Conservation (phyloP, 2,329 filamentous ascomycete genomes). For the Xylariales sp. region DNA sequence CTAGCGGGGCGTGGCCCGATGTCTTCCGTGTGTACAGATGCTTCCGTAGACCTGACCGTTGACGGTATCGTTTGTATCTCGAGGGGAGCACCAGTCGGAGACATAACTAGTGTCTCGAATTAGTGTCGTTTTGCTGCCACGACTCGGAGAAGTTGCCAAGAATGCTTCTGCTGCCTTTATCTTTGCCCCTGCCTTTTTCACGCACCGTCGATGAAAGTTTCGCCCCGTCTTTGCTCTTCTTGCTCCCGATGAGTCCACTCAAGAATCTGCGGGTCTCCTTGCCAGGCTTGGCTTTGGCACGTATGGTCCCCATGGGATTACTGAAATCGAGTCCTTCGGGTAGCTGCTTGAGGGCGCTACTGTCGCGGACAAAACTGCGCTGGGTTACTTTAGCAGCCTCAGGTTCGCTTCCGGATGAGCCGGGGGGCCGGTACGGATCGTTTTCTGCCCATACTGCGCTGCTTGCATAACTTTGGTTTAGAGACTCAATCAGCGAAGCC, state of each 20-base stretch:
- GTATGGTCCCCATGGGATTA: conserved; percentile 50
- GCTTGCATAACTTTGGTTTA: conserved; percentile 54
- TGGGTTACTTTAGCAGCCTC: conserved; percentile 47
- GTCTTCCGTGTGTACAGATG: conserved; percentile 9
- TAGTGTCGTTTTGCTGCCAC: conserved; percentile 49
- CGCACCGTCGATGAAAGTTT: conserved; percentile 40
- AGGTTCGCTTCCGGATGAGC: conserved; percentile 64
- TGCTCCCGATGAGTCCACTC: conserved; percentile 55
- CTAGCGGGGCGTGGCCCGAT: neutral
- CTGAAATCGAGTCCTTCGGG: conserved; percentile 50
- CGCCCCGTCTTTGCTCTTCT: conserved; percentile 44
- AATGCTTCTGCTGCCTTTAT: conserved; percentile 44
- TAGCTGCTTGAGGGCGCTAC: conserved; percentile 45
- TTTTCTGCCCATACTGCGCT: conserved; percentile 51
- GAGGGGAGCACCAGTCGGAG: conserved; percentile 31
- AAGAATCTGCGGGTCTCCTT: conserved; percentile 57
- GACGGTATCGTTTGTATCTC: conserved; percentile 15
- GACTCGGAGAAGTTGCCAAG: conserved; percentile 48
- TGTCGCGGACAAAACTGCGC: conserved; percentile 43
- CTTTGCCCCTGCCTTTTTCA: conserved; percentile 50
- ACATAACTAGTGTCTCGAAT: conserved; percentile 51
- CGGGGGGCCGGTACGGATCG: conserved; percentile 55
- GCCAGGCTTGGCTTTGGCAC: conserved; percentile 49
- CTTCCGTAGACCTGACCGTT: conserved; percentile 5
- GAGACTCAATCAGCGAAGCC: conserved; percentile 53